Evolutionary conservation across 108 stramenopile genomes (phyloP).

Genomic region (Skeletonema costatum): DNA sequence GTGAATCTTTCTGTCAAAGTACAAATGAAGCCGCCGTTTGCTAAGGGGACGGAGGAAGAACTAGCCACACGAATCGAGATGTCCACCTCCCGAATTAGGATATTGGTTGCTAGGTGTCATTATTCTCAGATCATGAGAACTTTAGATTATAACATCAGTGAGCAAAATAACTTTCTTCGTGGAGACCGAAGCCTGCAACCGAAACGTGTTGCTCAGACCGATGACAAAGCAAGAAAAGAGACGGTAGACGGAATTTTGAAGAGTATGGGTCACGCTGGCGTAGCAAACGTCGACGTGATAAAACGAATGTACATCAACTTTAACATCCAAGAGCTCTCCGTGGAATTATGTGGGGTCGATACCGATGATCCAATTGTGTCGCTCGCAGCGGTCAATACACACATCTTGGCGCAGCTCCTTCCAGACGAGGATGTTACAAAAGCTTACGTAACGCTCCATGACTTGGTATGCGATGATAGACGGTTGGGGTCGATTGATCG

Average conservation of each 20-base stretch:
- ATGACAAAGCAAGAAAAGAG: conserved; percentile 8
- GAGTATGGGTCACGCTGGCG: conserved; percentile 73
- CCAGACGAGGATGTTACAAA: conserved; percentile 56
- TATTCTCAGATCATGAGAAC: conserved; percentile 74
- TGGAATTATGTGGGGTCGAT: conserved; percentile 53
- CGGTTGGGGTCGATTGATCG: conserved; percentile 41
- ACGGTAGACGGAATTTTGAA: conserved; percentile 22
- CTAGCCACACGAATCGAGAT: conserved; percentile 71
- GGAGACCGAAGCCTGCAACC: conserved; percentile 21
- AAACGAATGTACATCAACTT: conserved; percentile 63
- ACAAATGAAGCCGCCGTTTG: conserved; percentile 53
- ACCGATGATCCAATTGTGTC: conserved; percentile 56
- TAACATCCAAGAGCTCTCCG: conserved; percentile 53
- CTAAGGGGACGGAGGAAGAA: conserved; percentile 61
- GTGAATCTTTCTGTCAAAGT: conserved; percentile 61
- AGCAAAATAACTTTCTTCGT: conserved; percentile 67
- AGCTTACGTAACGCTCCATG: conserved; percentile 56
- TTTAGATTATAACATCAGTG: conserved; percentile 70
- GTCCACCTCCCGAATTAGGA: conserved; percentile 57
- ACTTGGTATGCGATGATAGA: conserved; percentile 74
- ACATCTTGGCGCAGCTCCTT: conserved; percentile 43
- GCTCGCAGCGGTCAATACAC: conserved; percentile 64
- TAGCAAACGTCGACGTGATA: conserved; percentile 45
- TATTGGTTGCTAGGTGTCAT: conserved; percentile 59
- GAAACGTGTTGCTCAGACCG: conserved; percentile 1